Evolutionary conservation across 176 grass and related monocot species (phyloP).

Genomic region (Carex parvula): DNA sequence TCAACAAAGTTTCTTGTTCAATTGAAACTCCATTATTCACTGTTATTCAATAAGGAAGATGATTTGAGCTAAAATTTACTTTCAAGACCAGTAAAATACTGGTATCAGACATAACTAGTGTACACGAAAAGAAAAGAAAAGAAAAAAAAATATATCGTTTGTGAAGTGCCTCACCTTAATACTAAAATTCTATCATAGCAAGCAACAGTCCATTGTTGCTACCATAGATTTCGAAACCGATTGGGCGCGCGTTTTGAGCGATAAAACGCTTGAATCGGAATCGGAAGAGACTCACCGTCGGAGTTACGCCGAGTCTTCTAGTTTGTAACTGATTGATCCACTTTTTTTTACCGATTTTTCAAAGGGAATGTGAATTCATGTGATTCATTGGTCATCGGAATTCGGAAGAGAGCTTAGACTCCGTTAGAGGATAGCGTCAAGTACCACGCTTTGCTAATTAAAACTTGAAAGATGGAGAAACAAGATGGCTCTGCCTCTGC

Average conservation of each 20-base stretch:
- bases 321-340: background rate
- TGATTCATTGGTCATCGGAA: background rate
- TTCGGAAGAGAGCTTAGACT: background rate
- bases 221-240: background rate
- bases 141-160: background rate
- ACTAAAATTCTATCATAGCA: background rate
- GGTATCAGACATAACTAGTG: background rate
- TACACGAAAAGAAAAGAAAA: background rate
- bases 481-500: background rate
- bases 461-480: background rate
- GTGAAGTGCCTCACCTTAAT: background rate
- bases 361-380: background rate
- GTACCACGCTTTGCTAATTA: background rate
- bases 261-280: background rate
- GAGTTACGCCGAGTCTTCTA: background rate
- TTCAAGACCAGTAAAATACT: background rate
- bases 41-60: background rate
- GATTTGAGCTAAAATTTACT: background rate
- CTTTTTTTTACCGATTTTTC: background rate
- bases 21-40: background rate
- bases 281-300: background rate
- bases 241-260: background rate
- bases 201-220: background rate
- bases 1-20: background rate
- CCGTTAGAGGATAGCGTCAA: constrained; percentile 4